Percentiles rank a stretch among this genome's conserved stretches.
phyloP scores from a whole-genome alignment of 345 rosid species.

The Salix dunnii region DNA sequence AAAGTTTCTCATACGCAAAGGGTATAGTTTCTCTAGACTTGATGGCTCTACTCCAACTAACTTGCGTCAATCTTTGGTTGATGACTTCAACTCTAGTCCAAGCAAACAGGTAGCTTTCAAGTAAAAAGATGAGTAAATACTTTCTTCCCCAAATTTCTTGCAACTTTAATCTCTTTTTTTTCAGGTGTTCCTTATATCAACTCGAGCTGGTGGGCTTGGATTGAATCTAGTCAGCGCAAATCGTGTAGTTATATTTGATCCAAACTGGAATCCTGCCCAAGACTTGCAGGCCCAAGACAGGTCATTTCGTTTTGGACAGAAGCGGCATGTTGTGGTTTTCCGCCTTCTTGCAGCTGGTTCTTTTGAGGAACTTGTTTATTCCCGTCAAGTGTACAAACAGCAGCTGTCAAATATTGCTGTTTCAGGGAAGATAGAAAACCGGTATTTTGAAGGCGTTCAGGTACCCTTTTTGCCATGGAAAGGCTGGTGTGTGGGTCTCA shows the following conservation, averaged over 20 bases:
- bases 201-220: constrained; percentile 98
- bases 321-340: constrained; percentile 88
- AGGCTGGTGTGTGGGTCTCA: neutral
- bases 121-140: neutral
- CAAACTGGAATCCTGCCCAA: constrained; percentile 95
- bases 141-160: neutral
- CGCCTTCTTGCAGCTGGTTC: constrained; percentile 96
- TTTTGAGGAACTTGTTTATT: constrained; percentile 80
- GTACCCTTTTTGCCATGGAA: constrained; percentile 15
- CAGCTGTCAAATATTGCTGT: constrained; percentile 96
- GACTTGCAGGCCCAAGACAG: constrained; percentile 96
- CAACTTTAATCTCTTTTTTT: constrained; percentile 6
- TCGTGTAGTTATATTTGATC: constrained; percentile 92
- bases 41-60: constrained; percentile 92
- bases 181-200: constrained; percentile 96
- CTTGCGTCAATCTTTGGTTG: constrained; percentile 73
- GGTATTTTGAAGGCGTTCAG: constrained; percentile 97
- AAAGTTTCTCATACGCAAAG: constrained; percentile 82
- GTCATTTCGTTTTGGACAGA: constrained; percentile 94
- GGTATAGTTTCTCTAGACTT: constrained; percentile 81
- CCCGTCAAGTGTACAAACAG: constrained; percentile 93
- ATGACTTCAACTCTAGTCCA: constrained; percentile 86
- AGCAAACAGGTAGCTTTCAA: constrained; percentile 67
- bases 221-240: constrained; percentile 95
- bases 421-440: constrained; percentile 86